Evolutionary conservation across 2,329 filamentous ascomycete genomes (phyloP).

Genomic region (Fusarium scirpi): DNA sequence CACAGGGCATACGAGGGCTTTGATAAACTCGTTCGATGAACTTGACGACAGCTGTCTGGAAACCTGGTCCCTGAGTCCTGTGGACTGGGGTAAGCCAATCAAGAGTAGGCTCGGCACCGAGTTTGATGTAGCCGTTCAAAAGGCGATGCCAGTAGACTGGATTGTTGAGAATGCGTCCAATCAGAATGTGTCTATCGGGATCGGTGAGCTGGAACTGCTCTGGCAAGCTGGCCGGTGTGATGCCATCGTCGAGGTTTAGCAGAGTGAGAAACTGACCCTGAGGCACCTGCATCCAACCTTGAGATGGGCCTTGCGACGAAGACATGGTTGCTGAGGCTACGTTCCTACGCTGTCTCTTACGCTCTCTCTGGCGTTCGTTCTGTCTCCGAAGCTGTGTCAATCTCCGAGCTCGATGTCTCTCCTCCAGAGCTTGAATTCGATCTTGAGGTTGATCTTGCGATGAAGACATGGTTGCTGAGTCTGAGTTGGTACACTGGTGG

Average conservation of each 20-base stretch:
- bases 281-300: background rate
- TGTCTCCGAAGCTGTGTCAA: too few species aligned
- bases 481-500: too few species aligned
- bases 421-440: too few species aligned
- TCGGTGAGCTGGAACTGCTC: background rate
- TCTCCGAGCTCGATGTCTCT: too few species aligned
- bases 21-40: background rate
- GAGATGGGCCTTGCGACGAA: background rate
- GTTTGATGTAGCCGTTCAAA: background rate
- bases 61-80: background rate
- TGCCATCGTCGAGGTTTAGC: background rate
- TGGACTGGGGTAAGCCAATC: background rate
- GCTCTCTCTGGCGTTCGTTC: too few species aligned
- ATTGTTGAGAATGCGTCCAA: background rate
- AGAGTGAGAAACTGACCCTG: background rate
- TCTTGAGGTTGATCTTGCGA: background rate
- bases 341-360: too few species aligned
- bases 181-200: background rate
- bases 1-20: accelerated
- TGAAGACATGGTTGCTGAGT: background rate
- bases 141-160: background rate
- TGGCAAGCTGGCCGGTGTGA: background rate
- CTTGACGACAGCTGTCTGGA: background rate
- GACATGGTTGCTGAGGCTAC: background rate
- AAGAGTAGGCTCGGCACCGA: background rate